Evolutionary conservation across 768 basidiomycete genomes (phyloP).

Genomic region (button mushroom (Agaricus bisporus)): DNA sequence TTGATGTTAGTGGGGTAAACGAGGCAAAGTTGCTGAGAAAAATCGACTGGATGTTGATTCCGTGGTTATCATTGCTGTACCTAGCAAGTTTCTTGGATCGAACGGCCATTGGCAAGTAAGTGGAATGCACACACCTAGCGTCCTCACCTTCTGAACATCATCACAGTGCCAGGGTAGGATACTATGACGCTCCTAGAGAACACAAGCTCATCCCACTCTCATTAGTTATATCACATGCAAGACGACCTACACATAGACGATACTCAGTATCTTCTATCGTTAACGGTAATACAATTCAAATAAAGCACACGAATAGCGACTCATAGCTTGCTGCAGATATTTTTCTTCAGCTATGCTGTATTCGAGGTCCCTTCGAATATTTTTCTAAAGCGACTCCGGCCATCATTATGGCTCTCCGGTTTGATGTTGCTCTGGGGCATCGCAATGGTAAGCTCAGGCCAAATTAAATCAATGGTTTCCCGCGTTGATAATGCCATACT

Average conservation of each 20-base stretch:
- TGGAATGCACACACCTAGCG: slow-evolving; percentile 9
- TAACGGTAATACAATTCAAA: slow-evolving; percentile 36
- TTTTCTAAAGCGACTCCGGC: slow-evolving; percentile 65
- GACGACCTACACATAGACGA: slow-evolving; percentile 53
- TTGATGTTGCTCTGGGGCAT: slow-evolving; percentile 74
- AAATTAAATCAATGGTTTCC: neutral
- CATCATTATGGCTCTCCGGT: slow-evolving; percentile 70
- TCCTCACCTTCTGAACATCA: slow-evolving; percentile 7
- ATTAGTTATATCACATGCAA: slow-evolving; percentile 60
- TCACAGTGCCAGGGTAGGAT: slow-evolving; percentile 38
- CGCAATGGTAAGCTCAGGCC: slow-evolving; percentile 50
- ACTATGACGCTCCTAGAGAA: neutral
- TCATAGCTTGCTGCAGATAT: slow-evolving; percentile 21
- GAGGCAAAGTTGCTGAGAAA: slow-evolving; percentile 68
- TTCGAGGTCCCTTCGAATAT: slow-evolving; percentile 78
- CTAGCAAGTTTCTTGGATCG: slow-evolving; percentile 62
- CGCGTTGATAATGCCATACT: neutral
- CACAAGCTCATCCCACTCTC: neutral
- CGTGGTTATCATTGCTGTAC: slow-evolving; percentile 73
- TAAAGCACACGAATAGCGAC: neutral
- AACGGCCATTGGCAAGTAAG: slow-evolving; percentile 47
- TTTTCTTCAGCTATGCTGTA: slow-evolving; percentile 62
- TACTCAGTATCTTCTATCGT: slow-evolving; percentile 55
- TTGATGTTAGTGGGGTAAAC: slow-evolving; percentile 25
- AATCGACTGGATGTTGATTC: slow-evolving; percentile 58